phyloP scores from a whole-genome alignment of 1,139 yeast species.

The Diutina ranongensis region DNA sequence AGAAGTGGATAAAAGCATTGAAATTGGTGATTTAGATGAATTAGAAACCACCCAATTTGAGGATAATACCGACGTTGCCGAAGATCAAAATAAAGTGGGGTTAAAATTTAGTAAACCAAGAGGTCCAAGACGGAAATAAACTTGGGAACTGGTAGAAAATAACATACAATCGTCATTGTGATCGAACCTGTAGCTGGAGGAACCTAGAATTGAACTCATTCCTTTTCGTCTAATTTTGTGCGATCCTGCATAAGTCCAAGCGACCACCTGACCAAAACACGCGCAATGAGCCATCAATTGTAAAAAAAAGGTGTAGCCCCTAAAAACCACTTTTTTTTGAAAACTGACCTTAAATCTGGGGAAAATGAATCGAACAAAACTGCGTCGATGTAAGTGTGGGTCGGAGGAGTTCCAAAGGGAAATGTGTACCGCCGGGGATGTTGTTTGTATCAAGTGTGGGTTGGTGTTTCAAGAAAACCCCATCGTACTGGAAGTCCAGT shows the following conservation, averaged over 20 bases:
- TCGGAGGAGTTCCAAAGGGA: constrained; percentile 7
- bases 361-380: no score
- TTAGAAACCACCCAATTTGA: constrained; percentile 33
- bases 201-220: not conserved
- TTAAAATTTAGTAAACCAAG: constrained; percentile 40
- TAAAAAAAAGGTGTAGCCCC: not conserved
- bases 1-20: constrained; percentile 34
- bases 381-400: constrained; percentile 5
- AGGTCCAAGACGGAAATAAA: constrained; percentile 40
- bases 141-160: no score
- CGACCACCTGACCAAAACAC: not conserved
- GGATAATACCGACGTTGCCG: constrained; percentile 7
- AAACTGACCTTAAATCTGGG: no score
- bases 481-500: constrained; percentile 89
- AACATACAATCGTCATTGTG: no score
- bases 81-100: constrained; percentile 11
- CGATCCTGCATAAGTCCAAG: not conserved
- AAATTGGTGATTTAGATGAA: constrained; percentile 62
- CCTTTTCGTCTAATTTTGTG: not conserved
- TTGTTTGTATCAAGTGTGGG: constrained; percentile 78
- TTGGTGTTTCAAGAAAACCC: constrained; percentile 84
- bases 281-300: not conserved
- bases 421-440: constrained; percentile 38
- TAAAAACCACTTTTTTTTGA: not conserved
- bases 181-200: no score